phyloP scores from a whole-genome alignment of 2,329 filamentous ascomycete genomes.

The Trichoderma oligosporum region DNA sequence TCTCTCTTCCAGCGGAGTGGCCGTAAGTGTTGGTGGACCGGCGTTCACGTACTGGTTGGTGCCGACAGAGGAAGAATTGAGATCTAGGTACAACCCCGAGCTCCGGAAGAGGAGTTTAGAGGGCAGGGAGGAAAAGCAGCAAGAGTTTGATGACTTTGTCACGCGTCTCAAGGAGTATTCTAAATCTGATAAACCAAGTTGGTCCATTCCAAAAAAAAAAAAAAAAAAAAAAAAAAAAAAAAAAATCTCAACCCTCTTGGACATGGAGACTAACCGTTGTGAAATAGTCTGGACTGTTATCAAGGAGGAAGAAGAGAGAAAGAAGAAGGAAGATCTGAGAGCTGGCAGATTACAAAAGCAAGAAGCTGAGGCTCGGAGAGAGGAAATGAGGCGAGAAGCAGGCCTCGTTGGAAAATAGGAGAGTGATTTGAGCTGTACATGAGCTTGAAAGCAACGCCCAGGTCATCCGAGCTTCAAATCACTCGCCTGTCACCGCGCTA shows the following conservation, averaged over 20 bases:
- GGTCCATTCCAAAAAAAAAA: conserved; percentile 35
- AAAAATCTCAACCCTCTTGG: too few relatives aligned
- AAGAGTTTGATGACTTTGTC: conserved; percentile 90
- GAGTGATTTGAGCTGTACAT: not conserved
- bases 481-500: not conserved
- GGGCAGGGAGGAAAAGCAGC: conserved; percentile 66
- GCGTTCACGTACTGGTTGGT: conserved; percentile 74
- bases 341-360: conserved; percentile 37
- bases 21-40: conserved; percentile 77
- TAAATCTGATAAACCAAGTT: conserved; percentile 89
- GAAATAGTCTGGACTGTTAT: conserved; percentile 49
- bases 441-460: not conserved
- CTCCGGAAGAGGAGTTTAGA: conserved; percentile 87
- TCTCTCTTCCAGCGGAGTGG: conserved; percentile 55
- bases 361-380: conserved; percentile 43
- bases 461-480: not conserved
- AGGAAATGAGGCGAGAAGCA: conserved; percentile 48
- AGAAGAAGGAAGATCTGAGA: conserved; percentile 36
- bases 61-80: conserved; percentile 88
- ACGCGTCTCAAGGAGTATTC: conserved; percentile 79
- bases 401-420: conserved; percentile 39
- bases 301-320: conserved; percentile 45
- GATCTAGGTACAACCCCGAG: conserved; percentile 89
- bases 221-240: too few relatives aligned
- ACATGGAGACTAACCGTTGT: conserved; percentile 21